Base-by-base conservation (phyloP, 371 early-diverging fungal genomes). In the Conidiobolus incongruus region DNA sequence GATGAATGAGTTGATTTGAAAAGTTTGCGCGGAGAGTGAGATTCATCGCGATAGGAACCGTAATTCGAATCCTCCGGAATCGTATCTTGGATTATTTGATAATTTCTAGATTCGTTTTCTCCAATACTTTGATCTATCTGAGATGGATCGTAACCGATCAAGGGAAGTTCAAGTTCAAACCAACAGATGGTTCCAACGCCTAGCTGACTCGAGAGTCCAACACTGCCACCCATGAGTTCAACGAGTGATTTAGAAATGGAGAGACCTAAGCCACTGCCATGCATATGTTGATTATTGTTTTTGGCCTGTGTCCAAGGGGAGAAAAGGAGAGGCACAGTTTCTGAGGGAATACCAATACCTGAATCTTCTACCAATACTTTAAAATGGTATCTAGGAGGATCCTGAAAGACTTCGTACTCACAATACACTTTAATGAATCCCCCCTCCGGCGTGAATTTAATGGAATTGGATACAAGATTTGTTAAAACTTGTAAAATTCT, bases 401-500 rank as follows among this genome's bases (percentile, higher is more conserved):
- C 6, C 6, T 15, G 17, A 6, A 19, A 22, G 11, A 17, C 38
- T 38, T 24, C 11, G 24, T 22, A 4, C 8, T 11, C 15, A 38
- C n/a, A n/a, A n/a, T n/a, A n/a, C n/a, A n/a, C n/a, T n/a, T n/a
- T 21, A 4, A 4, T 24, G 4, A 80, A 69, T 28, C 63, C 63
- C 22, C 83, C 87, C 35, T 68, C 57, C 0, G 68, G 69, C 15
- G 84, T 83, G 44, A 84, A 84, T 55, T 84, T 83, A 48, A 87
- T 66, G n/a, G 88, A 81, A 49, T 87, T 81, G 35, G 78, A 78
- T 19, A 79, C 75, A n/a, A 85, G 54, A 41, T 86, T 79, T 12
- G 78, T 83, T 46, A 86, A 67, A 17, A 85, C 72, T 53, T 85
- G 85, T 28, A 72, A 61, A 20, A 82, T 52, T 19, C 86, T 63